A percentile compares a stretch with the other conserved stretches of the same genome.
Evolutionary conservation across 1,284 basidiomycete genomes (phyloP).

Genomic region (Pseudozyma tsukubaensis): DNA sequence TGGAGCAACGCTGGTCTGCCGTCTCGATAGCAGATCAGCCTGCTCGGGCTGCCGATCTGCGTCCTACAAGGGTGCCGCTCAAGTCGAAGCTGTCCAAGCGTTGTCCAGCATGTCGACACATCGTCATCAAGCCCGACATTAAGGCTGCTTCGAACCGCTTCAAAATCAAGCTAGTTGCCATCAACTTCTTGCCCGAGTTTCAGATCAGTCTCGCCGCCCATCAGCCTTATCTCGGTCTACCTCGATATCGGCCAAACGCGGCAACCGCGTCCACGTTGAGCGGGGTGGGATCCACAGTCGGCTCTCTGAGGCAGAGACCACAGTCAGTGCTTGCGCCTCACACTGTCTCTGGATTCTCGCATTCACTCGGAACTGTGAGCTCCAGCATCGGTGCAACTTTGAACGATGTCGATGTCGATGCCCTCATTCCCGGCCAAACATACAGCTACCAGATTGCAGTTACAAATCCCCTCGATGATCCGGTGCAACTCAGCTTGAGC

Average conservation of each 20-base stretch:
- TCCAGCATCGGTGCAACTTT: constrained; percentile 16
- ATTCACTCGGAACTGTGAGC: background rate
- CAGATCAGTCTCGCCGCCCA: constrained; percentile 68
- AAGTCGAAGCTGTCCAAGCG: constrained; percentile 94
- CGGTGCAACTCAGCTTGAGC: constrained; percentile 49
- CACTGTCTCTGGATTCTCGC: background rate
- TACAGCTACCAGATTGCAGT: constrained; percentile 55
- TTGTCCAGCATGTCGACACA: constrained; percentile 91
- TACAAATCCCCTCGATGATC: constrained; percentile 61
- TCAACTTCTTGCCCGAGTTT: constrained; percentile 90
- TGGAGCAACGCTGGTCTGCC: constrained; percentile 83
- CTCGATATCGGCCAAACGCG: constrained; percentile 11
- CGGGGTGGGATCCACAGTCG: constrained; percentile 4
- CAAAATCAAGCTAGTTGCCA: constrained; percentile 96
- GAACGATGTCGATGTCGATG: constrained; percentile 37
- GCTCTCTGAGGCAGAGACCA: constrained; percentile 28
- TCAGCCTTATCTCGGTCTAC: constrained; percentile 33
- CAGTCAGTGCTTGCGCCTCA: constrained; percentile 14
- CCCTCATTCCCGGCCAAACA: constrained; percentile 39
- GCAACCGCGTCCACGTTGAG: background rate
- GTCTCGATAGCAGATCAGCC: constrained; percentile 71
- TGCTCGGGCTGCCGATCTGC: constrained; percentile 75
- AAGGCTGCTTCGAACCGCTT: constrained; percentile 91
- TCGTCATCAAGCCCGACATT: constrained; percentile 96
- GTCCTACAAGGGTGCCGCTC: constrained; percentile 87